A percentile compares a stretch with the other conserved stretches of the same genome.
Conservation (phyloP, 176 grass and related monocot genomes). For the Oryza longistaminata region DNA sequence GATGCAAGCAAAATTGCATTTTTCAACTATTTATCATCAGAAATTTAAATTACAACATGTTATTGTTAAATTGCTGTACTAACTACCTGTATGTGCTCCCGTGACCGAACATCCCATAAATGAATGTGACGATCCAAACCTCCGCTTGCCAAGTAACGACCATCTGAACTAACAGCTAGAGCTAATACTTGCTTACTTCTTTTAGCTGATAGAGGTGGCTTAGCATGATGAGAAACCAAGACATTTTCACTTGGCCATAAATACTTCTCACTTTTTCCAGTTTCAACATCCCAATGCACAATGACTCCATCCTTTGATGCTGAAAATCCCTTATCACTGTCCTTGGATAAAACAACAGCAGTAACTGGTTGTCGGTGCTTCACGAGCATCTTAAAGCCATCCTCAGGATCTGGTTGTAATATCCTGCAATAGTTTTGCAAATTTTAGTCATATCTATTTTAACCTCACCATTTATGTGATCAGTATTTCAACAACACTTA, state of each 20-base stretch:
- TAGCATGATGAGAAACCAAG: slow-evolving; percentile 76
- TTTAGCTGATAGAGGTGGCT: slow-evolving; percentile 53
- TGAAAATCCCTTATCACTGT: slow-evolving; percentile 72
- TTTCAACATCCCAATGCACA: slow-evolving; percentile 81
- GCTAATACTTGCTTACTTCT: slow-evolving; percentile 69
- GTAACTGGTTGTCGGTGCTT: slow-evolving; percentile 83
- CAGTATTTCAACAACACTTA: not conserved
- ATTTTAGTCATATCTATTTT: not conserved
- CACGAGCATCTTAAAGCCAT: slow-evolving; percentile 57
- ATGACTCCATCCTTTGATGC: slow-evolving; percentile 84
- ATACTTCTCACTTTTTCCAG: slow-evolving; percentile 71
- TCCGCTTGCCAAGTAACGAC: slow-evolving; percentile 71
- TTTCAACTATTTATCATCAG: slow-evolving; percentile 3
- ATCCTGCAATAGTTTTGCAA: slow-evolving; percentile 50
- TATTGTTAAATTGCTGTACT: not conserved
- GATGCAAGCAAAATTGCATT: not conserved
- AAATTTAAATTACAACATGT: slow-evolving; percentile 20
- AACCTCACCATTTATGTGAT: not conserved
- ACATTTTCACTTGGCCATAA: slow-evolving; percentile 80
- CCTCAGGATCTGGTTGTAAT: slow-evolving; percentile 51
- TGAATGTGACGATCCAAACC: slow-evolving; percentile 81
- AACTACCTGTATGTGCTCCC: slow-evolving; percentile 72
- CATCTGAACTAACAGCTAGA: slow-evolving; percentile 78
- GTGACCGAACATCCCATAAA: slow-evolving; percentile 85
- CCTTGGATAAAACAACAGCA: slow-evolving; percentile 66